Evolutionary conservation across 2,329 filamentous ascomycete genomes (phyloP), one percentile per base, ranked within the genome.

Genomic region (Diaporthe citri): DNA sequence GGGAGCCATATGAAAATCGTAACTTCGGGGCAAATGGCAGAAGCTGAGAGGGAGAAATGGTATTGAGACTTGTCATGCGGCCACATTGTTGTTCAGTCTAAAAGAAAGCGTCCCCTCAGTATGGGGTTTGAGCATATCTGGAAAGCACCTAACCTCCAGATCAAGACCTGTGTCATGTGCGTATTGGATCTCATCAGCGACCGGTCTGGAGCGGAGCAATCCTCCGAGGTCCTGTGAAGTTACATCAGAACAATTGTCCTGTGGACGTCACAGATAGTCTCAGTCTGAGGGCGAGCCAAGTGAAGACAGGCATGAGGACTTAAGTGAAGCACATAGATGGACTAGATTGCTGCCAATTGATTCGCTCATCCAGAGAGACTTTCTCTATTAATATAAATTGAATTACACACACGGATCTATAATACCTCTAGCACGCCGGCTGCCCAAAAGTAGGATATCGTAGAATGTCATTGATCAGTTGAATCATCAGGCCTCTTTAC

Each of bases 361-460:
- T 67, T 34, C 6, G 46, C 46, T 67, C 46, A 39, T 25, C 22
- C 41, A n/a, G 55, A 34, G 34, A 41, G 3, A 28, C 12, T 51
- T 34, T 62, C n/a, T 69, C 57, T 52, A 62, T 72, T 72, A 72
- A 48, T 41, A 39, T 31, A 48, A 25, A 43, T 62, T 60, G 56
- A 55, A 60, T 62, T 60, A 59, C 48, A 51, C 48, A 51, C 17
- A 10, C 70, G 9, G 17, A 41, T 62, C 56, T 57, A 62, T 72
- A 48, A 46, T 17, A 55, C 48, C 31, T 52, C 25, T 41, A 52
- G 56, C 70, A 72, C 48, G 36, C 70, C 70, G 70, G 48, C 43
- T 60, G 43, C 20, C 41, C 64, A 71, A 51, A 62, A 39, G 31
- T 51, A 72, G 70, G 70, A 72, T 72, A 72, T 72, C 70, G 25